Conservation (phyloP, 2,329 filamentous ascomycete species). For the Penicillium sp. region DNA sequence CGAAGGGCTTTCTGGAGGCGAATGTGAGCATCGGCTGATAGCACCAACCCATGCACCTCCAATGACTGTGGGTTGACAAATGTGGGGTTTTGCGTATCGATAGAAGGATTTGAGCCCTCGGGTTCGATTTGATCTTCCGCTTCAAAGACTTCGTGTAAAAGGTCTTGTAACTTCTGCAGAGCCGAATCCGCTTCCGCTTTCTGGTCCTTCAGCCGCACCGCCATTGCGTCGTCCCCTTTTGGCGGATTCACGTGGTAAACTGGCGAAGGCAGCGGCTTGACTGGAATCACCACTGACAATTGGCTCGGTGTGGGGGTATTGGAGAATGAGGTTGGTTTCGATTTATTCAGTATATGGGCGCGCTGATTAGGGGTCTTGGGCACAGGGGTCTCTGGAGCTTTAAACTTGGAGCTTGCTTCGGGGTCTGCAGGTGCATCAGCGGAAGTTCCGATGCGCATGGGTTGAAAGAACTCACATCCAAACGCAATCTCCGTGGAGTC, state of each 20-base stretch:
- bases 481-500: constrained; percentile 48
- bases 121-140: constrained; percentile 70
- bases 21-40: constrained; percentile 68
- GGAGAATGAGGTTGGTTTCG: constrained; percentile 46
- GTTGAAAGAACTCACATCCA: constrained; percentile 43
- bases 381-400: constrained; percentile 21
- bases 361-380: constrained; percentile 26
- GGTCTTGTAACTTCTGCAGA: constrained; percentile 67
- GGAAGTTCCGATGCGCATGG: background rate
- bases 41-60: constrained; percentile 46
- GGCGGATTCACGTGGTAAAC: constrained; percentile 47
- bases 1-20: constrained; percentile 73
- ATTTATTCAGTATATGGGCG: constrained; percentile 40
- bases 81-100: constrained; percentile 54
- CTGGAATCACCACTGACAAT: constrained; percentile 53
- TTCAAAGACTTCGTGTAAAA: constrained; percentile 72
- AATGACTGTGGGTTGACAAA: constrained; percentile 46
- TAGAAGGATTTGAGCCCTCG: constrained; percentile 48
- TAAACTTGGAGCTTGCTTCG: constrained; percentile 26
- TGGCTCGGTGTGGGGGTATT: constrained; percentile 31
- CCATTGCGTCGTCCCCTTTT: constrained; percentile 56
- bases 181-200: constrained; percentile 77
- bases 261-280: constrained; percentile 43
- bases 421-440: constrained; percentile 35
- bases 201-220: constrained; percentile 70